Base-by-base conservation (phyloP, 1,284 basidiomycete genomes). In the Sphagnurus paluster region DNA sequence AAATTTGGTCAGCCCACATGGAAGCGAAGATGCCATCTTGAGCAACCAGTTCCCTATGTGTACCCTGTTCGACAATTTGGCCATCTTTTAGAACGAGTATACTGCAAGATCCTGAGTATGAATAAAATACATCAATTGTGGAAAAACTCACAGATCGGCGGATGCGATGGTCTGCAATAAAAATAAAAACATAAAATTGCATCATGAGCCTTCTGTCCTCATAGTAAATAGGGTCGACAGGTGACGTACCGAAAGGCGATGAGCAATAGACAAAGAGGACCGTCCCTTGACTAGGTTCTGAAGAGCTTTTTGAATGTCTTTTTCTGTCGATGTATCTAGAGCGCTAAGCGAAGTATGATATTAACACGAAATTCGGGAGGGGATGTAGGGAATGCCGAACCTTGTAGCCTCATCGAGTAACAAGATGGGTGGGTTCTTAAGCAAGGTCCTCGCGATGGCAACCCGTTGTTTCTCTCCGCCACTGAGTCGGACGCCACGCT, bases 401-500 rank as follows among this genome's bases (percentile, higher is more conserved):
- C 84, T 80, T 10, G 86, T 90, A 10, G 88, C 88, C 67, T 92
- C 90, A 63, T 94, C 93, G 39, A 94, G 63, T 11, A 94, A 72
- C 32, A 95, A 65, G 45, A 94, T 82, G 5, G 90, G 88, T 13
- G 93, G 89, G 60, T 88, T 84, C 68, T 95, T 95, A 45, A 91
- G 68, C 39, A 96, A 74, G 2, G 91, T 93, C 40, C 92, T 75
- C 0, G 93, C 92, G 57, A 97, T 86, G 9, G 93, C 87, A 9
- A 93, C 88, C 3, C 88, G 77, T 60, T 93, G 91, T 68, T 90
- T 90, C 68, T 93, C 90, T n/a, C 86, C 81, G 20, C 81, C 82
- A 55, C 82, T 83, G 38, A 95, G 68, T 37, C 90, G 72, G 11
- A 93, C 82, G 24, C 92, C 92, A 23, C 92, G 79, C 67, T 94